These are phyloP conservation scores for Rhizophagus clarus DNA, from an alignment of 192 early-diverging fungal genomes.

Conservation along the genomic window DNA sequence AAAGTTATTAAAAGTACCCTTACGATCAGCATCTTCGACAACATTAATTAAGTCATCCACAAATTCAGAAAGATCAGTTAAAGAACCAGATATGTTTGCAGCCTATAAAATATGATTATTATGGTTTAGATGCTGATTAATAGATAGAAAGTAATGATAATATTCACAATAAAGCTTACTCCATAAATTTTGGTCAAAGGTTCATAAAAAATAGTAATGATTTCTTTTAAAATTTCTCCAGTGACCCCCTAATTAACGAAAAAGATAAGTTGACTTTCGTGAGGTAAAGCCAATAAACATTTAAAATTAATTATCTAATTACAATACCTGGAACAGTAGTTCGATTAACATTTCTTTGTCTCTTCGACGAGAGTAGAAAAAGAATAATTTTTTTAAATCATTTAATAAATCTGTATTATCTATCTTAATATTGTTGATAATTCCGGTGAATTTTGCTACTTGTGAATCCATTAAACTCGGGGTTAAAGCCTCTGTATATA, in stretches of 20 bases:
- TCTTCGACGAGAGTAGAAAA: conserved; percentile 49
- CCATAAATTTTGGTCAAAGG: conserved; percentile 61
- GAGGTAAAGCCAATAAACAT: background rate
- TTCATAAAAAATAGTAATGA: conserved; percentile 59
- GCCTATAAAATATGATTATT: conserved; percentile 31
- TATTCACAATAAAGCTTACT: background rate
- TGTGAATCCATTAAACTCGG: background rate
- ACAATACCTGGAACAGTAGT: conserved; percentile 47
- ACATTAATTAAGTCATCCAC: conserved; percentile 56
- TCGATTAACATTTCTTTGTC: conserved; percentile 54
- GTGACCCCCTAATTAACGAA: conserved; percentile 43
- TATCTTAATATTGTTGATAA: background rate
- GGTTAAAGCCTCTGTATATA: background rate
- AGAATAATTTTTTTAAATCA: conserved; percentile 45
- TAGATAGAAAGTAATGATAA: background rate
- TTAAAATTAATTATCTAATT: background rate
- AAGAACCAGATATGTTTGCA: conserved; percentile 56
- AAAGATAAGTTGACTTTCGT: background rate
- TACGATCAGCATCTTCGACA: conserved; percentile 46
- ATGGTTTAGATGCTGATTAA: background rate
- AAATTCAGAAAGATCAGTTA: conserved; percentile 52
- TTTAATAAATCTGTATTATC: conserved; percentile 19
- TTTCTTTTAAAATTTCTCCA: conserved; percentile 56
- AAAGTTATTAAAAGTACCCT: background rate
- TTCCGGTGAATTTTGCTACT: background rate